phyloP scores from a whole-genome alignment of 768 basidiomycete species.

The Lactifluus subvellereus region DNA sequence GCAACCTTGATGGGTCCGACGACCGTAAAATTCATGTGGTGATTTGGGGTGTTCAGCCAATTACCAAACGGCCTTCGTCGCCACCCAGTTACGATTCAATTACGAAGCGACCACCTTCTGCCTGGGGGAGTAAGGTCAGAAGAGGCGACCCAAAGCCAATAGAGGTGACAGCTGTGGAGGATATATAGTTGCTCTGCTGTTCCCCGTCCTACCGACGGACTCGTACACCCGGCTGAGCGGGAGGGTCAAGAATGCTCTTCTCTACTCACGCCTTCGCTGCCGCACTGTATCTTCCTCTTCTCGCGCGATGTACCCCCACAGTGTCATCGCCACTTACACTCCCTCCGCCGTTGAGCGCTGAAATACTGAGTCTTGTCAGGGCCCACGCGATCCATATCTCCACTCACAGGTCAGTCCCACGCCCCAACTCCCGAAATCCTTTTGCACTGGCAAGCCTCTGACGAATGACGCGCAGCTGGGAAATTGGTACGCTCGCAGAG shows the following conservation, averaged over 20 bases:
- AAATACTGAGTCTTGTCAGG: background rate
- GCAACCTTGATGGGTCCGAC: too few species aligned
- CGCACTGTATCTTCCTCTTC: background rate
- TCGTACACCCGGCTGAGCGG: background rate
- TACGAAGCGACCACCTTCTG: too few species aligned
- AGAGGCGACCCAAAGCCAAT: too few species aligned
- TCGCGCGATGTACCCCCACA: background rate
- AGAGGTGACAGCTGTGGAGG: background rate
- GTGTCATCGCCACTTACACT: background rate
- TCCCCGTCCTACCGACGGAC: background rate
- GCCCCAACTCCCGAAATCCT: background rate
- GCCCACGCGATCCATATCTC: constrained; percentile 12
- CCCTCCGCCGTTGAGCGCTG: background rate
- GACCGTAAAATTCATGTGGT: too few species aligned
- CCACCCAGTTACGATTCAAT: too few species aligned
- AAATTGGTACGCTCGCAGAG: constrained; percentile 50
- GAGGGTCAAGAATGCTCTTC: background rate
- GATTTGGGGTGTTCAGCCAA: too few species aligned
- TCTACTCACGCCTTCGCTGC: background rate
- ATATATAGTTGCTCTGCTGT: background rate
- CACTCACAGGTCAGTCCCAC: constrained; percentile 10
- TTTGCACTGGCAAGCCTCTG: background rate
- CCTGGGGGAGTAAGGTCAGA: too few species aligned
- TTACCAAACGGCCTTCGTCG: too few species aligned
- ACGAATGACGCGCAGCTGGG: constrained; percentile 41